These are phyloP conservation scores for Nematocida displodere DNA, from an alignment of 371 early-diverging fungal genomes.

Conservation along the genomic window DNA sequence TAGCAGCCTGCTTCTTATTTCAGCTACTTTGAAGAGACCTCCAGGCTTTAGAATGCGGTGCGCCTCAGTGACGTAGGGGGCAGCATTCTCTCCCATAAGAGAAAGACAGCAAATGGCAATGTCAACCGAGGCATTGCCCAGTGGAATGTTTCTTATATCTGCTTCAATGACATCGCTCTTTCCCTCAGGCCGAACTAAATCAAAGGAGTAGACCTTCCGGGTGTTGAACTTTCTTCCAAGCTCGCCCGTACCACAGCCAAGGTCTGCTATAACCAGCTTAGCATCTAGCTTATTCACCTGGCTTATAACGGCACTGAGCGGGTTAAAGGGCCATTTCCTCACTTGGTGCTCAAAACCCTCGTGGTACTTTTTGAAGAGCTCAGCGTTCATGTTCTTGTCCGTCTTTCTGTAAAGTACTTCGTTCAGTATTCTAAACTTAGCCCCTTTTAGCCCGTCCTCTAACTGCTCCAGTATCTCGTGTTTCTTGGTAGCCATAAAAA, in stretches of 20 bases:
- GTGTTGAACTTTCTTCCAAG: conserved; percentile 70
- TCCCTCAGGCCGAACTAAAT: conserved; percentile 76
- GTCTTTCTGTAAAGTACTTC: conserved; percentile 63
- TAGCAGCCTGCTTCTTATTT: conserved; percentile 61
- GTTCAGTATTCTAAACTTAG: conserved; percentile 65
- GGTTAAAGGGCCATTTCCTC: conserved; percentile 87
- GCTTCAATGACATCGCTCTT: conserved; percentile 72
- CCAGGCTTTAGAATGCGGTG: conserved; percentile 74
- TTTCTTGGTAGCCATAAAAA: conserved; percentile 31
- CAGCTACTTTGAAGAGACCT: conserved; percentile 66
- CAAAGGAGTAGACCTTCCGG: conserved; percentile 75
- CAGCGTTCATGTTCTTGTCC: conserved; percentile 48
- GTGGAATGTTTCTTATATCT: conserved; percentile 77
- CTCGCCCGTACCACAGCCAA: conserved; percentile 93
- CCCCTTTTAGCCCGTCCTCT: conserved; percentile 57
- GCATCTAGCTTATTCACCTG: conserved; percentile 65
- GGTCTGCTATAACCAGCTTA: conserved; percentile 71
- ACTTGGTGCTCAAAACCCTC: conserved; percentile 86
- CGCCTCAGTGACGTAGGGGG: conserved; percentile 80
- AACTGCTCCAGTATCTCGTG: conserved; percentile 50
- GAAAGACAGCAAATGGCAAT: conserved; percentile 83
- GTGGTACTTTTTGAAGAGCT: conserved; percentile 71
- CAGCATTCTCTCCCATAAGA: conserved; percentile 88
- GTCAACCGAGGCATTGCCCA: conserved; percentile 72
- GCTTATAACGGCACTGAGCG: conserved; percentile 76